Conservation (phyloP, 2,329 filamentous ascomycete genomes). For the Stachybotrys elegans region DNA sequence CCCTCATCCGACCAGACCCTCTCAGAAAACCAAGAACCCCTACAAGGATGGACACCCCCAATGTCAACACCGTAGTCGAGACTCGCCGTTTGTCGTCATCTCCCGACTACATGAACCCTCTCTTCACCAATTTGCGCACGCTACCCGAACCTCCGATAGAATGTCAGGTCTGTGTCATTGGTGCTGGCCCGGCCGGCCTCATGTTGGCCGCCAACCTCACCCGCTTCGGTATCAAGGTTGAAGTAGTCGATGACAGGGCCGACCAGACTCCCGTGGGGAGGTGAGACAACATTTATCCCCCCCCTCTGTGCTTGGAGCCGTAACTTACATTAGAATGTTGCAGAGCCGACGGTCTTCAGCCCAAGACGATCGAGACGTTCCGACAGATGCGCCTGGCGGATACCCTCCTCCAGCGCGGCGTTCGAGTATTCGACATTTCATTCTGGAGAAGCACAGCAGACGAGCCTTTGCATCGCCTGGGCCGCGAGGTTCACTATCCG, state of each 20-base stretch:
- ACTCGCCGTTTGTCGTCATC: slow-evolving; percentile 12
- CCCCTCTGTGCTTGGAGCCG: no score
- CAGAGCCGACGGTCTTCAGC: slow-evolving; percentile 68
- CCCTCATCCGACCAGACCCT: no score
- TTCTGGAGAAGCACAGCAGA: slow-evolving; percentile 59
- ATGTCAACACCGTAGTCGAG: no score
- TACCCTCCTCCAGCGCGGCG: slow-evolving; percentile 59
- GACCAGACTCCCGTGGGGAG: slow-evolving; percentile 63
- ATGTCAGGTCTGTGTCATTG: slow-evolving; percentile 47
- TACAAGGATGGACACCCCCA: no score
- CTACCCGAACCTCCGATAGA: slow-evolving; percentile 40
- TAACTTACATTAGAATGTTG: slow-evolving; percentile 12
- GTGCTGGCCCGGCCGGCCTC: slow-evolving; percentile 51
- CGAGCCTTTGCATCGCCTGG: slow-evolving; percentile 52
- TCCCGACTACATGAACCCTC: slow-evolving; percentile 33
- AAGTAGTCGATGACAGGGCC: slow-evolving; percentile 63
- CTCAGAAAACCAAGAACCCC: no score
- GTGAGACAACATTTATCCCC: no score
- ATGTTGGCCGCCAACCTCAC: slow-evolving; percentile 53
- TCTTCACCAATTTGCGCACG: slow-evolving; percentile 43
- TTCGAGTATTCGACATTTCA: slow-evolving; percentile 68
- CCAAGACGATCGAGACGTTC: slow-evolving; percentile 74
- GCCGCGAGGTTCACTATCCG: slow-evolving; percentile 66
- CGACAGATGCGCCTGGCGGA: slow-evolving; percentile 71
- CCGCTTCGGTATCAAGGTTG: slow-evolving; percentile 60